These are phyloP conservation scores for Aeschynomene evenia DNA, from an alignment of 306 rosid species.

Conservation along the genomic window DNA sequence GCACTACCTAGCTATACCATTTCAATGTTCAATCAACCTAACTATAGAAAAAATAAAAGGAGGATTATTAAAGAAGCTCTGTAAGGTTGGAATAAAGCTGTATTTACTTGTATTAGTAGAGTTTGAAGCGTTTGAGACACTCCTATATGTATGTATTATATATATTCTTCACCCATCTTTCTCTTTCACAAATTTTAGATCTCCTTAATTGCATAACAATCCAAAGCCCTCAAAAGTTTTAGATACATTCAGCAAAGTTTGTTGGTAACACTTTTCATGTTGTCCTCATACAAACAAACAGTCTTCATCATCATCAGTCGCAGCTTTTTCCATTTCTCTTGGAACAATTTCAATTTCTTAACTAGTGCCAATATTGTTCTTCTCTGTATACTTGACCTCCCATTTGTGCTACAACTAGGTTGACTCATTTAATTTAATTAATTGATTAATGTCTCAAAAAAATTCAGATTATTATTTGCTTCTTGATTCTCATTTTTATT, in stretches of 20 bases:
- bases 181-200: conserved; percentile 2
- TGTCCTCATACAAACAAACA: not conserved
- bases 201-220: not conserved
- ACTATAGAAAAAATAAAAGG: not conserved
- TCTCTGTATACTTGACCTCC: not conserved
- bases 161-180: not conserved
- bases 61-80: conserved; percentile 7
- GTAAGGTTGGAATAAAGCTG: not conserved
- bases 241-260: not conserved
- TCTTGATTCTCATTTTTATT: not conserved
- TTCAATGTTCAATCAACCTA: too few species aligned
- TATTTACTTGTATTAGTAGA: conserved; percentile 13
- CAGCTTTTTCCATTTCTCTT: not conserved
- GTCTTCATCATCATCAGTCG: not conserved
- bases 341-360: not conserved
- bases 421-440: too few species aligned
- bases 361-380: not conserved
- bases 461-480: not conserved
- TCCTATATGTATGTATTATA: too few species aligned
- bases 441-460: not conserved
- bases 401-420: not conserved
- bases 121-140: conserved; percentile 3
- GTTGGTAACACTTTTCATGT: not conserved
- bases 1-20: not conserved
- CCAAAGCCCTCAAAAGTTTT: not conserved